Evolutionary conservation across 148 eudicot genomes (phyloP), one percentile per base, ranked within the genome.

Genomic region (Arctostaphylos glauca): DNA sequence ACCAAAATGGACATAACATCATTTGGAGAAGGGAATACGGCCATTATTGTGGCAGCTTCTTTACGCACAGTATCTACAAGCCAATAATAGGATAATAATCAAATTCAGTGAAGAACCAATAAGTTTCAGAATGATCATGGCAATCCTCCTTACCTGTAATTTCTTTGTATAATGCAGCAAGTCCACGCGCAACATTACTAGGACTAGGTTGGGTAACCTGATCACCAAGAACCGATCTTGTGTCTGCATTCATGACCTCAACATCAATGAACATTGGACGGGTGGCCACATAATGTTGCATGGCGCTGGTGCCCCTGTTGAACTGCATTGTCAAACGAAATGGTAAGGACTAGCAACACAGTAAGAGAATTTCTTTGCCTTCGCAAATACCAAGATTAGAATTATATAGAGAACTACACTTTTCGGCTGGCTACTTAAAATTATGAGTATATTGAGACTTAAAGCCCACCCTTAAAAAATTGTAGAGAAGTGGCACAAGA

Each of bases 1-100:
- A 97, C 95, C 89, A 97, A 94, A 83, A 97, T 97, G 18, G 98
- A 85, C 99, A 94, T 97, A 86, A 97, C 99, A 86, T 94, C 99
- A 87, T 93, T 92, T 47, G 99, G 97, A 59, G 97, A 94, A 83
- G 99, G 99, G 84, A 97, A 97, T 78, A 97, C 99, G 80, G 99
- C 99, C 84, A 85, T 91, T 85, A 97, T 97, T 38, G 99, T 94
- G 56, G 98, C 93, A 62, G 99, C 94, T 88, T 97, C 99, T 91
- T 97, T 97, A 64, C 96, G 89, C 48, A 97, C 98, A 82, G 99
- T 94, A 84, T 94, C 99, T 97, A 95, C 76, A 77, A 84, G 71
- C 60, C 81, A 87, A 66, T 52, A 48, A n/a, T 38, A 23, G 79
- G 48, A 83, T 10, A 73, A 77, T 59, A 59, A 76, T 78, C 44